phyloP scores from a whole-genome alignment of 441 rosid genomes.

The Erodium texanum region DNA sequence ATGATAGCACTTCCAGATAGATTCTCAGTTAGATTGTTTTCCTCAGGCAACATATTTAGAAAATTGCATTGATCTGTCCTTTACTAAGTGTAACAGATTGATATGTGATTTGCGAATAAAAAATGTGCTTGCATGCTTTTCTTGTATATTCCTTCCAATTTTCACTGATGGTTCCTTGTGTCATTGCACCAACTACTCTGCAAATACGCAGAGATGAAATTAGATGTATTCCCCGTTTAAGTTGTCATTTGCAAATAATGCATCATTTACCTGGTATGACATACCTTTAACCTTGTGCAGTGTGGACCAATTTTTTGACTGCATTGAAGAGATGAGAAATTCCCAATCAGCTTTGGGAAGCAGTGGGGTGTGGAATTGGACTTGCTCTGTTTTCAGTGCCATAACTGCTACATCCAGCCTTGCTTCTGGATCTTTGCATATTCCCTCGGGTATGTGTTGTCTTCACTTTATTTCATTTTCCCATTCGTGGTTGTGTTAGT shows the following conservation, averaged over 20 bases:
- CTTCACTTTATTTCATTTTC: conserved; percentile 5
- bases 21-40: not conserved
- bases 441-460: conserved; percentile 61
- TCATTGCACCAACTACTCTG: conserved; percentile 1
- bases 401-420: conserved; percentile 98
- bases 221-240: not conserved
- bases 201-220: not conserved
- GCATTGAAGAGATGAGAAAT: conserved; percentile 87
- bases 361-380: conserved; percentile 98
- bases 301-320: conserved; percentile 94
- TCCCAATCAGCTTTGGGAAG: conserved; percentile 81
- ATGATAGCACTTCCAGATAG: not conserved
- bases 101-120: not conserved
- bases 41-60: not conserved
- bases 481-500: not conserved
- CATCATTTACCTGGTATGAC: conserved; percentile 16
- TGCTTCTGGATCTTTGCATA: conserved; percentile 86
- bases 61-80: not conserved
- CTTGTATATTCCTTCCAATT: not conserved
- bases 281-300: conserved; percentile 38
- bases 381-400: conserved; percentile 91
- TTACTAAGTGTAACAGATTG: not conserved
- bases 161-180: not conserved
- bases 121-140: not conserved
- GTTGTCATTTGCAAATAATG: conserved; percentile 5